Percentiles rank a stretch among this genome's conserved stretches.
Conservation (phyloP, 768 basidiomycete genomes). For the Mrakia blollopis region DNA sequence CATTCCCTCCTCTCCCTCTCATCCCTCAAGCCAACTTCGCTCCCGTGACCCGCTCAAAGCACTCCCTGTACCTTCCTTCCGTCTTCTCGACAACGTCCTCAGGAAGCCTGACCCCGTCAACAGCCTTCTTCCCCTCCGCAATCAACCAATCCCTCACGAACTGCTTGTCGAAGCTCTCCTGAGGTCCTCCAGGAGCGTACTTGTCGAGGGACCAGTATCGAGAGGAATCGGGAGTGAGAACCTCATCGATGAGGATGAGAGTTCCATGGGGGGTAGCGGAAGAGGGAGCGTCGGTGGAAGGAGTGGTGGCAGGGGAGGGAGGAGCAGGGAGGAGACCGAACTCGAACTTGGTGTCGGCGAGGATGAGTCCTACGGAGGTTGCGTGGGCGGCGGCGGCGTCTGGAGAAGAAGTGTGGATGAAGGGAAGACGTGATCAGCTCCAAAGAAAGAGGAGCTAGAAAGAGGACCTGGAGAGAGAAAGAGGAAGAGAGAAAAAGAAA, state of each 20-base stretch:
- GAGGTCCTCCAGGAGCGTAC: constrained; percentile 68
- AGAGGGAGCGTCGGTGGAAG: constrained; percentile 40
- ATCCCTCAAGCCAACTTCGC: constrained; percentile 8
- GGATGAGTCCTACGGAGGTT: constrained; percentile 69
- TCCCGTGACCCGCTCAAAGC: constrained; percentile 49
- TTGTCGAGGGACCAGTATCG: constrained; percentile 84
- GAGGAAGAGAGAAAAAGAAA: neutral
- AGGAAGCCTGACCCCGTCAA: constrained; percentile 71
- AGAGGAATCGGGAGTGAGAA: constrained; percentile 95
- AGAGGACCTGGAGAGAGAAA: constrained; percentile 11
- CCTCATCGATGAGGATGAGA: constrained; percentile 87
- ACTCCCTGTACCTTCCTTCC: constrained; percentile 70
- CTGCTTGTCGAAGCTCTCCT: constrained; percentile 95
- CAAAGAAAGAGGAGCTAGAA: neutral
- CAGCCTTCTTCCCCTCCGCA: constrained; percentile 59
- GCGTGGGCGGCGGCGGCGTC: constrained; percentile 69
- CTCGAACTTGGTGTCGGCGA: constrained; percentile 98
- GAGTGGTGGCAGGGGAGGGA: constrained; percentile 23
- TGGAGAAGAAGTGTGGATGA: constrained; percentile 15
- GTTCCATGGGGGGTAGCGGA: constrained; percentile 39
- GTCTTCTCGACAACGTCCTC: constrained; percentile 73
- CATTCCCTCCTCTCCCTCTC: no score
- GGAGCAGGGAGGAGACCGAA: constrained; percentile 68
- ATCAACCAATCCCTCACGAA: constrained; percentile 88
- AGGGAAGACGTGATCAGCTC: no score